A percentile compares a stretch with the other conserved stretches of the same genome.
phyloP scores from a whole-genome alignment of 1,139 yeast genomes.

The Candida tetrigidarum region DNA sequence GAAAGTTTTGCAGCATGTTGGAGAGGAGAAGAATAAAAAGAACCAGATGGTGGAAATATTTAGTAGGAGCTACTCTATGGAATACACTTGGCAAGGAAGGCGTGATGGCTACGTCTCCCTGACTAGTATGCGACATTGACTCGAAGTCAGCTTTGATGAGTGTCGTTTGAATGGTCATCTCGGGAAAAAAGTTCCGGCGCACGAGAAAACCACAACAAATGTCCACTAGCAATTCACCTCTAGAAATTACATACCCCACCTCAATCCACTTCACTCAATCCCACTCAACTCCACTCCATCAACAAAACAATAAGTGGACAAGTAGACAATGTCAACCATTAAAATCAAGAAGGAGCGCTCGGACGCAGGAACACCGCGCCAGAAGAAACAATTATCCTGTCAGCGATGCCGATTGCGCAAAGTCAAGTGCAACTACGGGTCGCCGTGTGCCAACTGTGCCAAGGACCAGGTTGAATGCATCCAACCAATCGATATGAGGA shows the following conservation, averaged over 20 bases:
- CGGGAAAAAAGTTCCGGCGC: conserved; percentile 3
- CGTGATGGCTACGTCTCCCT: too few species aligned
- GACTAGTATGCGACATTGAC: too few species aligned
- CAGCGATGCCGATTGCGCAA: conserved; percentile 56
- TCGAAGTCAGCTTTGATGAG: too few species aligned
- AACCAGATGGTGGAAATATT: too few species aligned
- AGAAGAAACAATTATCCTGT: conserved; percentile 33
- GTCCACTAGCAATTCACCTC: neutral
- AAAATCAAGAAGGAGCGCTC: neutral
- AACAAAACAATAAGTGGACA: too few species aligned
- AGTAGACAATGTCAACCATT: neutral
- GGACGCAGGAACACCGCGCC: neutral
- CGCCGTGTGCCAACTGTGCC: conserved; percentile 56
- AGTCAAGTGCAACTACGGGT: conserved; percentile 54
- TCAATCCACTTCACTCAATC: neutral
- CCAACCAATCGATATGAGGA: conserved; percentile 54
- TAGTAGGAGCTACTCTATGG: too few species aligned
- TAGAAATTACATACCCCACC: too few species aligned
- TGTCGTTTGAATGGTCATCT: too few species aligned
- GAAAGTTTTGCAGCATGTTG: neutral
- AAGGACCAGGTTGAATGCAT: conserved; percentile 51
- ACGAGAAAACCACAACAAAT: conserved; percentile 2
- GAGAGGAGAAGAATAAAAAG: too few species aligned
- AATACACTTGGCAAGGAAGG: too few species aligned
- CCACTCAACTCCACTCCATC: neutral